Evolutionary conservation across 2,329 filamentous ascomycete species (phyloP).

Genomic region (Falciphora oryzae): DNA sequence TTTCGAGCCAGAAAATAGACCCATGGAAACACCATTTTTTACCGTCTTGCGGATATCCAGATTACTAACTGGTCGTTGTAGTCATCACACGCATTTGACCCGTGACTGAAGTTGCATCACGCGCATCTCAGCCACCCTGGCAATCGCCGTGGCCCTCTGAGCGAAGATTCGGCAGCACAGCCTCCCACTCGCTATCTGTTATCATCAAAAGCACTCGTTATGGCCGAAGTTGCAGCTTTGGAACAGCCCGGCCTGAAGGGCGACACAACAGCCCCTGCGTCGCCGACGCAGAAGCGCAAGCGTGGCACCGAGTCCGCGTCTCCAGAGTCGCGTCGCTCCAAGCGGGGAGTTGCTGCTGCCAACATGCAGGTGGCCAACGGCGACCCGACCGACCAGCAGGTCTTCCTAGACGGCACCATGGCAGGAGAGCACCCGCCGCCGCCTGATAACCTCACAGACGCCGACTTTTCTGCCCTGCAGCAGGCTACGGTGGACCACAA

Average conservation of each 20-base stretch:
- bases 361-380: constrained; percentile 36
- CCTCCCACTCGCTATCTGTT: neutral
- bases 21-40: neutral
- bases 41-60: neutral
- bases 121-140: neutral
- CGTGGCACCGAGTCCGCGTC: constrained; percentile 42
- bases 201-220: neutral
- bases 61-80: neutral
- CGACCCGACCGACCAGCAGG: constrained; percentile 32
- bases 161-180: neutral
- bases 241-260: constrained; percentile 10
- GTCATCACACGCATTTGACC: neutral
- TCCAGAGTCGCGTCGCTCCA: constrained; percentile 43
- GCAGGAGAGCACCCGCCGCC: constrained; percentile 35
- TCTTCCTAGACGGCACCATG: constrained; percentile 50
- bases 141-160: neutral
- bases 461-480: constrained; percentile 52
- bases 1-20: neutral
- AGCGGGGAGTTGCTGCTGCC: constrained; percentile 39
- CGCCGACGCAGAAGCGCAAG: constrained; percentile 44
- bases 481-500: constrained; percentile 45
- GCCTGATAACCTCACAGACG: constrained; percentile 30
- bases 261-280: constrained; percentile 4
- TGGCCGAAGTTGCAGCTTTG: constrained; percentile 9
- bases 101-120: neutral